Conservation (phyloP, 2,329 filamentous ascomycete genomes). For the Bipolaris bicolor region DNA sequence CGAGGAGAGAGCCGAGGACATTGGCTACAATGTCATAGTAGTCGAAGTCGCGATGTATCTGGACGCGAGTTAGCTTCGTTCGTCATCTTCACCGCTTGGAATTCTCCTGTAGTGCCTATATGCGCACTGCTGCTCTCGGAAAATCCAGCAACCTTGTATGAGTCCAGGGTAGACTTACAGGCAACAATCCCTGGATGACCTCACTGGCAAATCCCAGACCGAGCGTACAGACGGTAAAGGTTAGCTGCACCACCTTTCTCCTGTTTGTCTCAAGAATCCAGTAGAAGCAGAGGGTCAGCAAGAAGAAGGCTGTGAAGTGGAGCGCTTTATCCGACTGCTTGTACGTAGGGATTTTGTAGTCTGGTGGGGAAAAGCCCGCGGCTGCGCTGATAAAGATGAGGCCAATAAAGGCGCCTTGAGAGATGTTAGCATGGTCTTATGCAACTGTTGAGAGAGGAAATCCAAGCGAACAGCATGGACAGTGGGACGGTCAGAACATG, state of each 20-base stretch:
- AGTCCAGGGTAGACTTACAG: slow-evolving; percentile 41
- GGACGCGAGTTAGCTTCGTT: slow-evolving; percentile 15
- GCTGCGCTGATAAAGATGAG: slow-evolving; percentile 71
- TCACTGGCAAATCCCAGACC: slow-evolving; percentile 75
- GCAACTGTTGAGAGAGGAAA: not conserved
- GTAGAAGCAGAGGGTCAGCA: slow-evolving; percentile 87
- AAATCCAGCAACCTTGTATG: not conserved
- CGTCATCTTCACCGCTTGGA: too few relatives aligned
- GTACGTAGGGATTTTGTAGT: slow-evolving; percentile 61
- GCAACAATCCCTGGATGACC: slow-evolving; percentile 75
- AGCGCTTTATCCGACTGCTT: slow-evolving; percentile 83
- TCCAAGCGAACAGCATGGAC: not conserved
- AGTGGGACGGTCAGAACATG: not conserved
- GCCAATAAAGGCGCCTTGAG: slow-evolving; percentile 56
- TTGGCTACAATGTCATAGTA: slow-evolving; percentile 88
- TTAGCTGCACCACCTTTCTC: slow-evolving; percentile 82
- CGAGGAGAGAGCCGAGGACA: slow-evolving; percentile 75
- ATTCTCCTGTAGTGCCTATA: not conserved
- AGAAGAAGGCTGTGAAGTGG: slow-evolving; percentile 87
- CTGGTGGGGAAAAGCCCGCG: slow-evolving; percentile 70
- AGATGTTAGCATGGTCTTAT: slow-evolving; percentile 1
- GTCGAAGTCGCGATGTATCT: slow-evolving; percentile 67
- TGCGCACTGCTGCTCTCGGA: not conserved
- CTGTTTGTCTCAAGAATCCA: slow-evolving; percentile 94
- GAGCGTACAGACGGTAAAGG: slow-evolving; percentile 78